phyloP scores from a whole-genome alignment of 768 basidiomycete species.

The Lentinus brumalis region DNA sequence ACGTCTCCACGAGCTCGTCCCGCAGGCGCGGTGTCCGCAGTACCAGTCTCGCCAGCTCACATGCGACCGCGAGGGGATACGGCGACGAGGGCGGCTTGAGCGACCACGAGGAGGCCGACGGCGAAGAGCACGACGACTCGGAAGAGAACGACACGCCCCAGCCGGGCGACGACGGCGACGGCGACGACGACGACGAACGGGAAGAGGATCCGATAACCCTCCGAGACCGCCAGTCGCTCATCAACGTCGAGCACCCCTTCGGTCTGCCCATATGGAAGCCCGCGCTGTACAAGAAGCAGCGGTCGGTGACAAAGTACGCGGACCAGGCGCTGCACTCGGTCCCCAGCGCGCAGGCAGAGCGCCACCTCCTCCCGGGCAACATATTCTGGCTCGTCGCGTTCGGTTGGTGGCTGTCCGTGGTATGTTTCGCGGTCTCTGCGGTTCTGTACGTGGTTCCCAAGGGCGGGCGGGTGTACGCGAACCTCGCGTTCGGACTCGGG shows the following conservation, averaged over 20 bases:
- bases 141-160: constrained; percentile 30
- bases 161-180: constrained; percentile 30
- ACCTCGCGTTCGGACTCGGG: constrained; percentile 87
- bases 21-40: constrained; percentile 53
- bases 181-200: constrained; percentile 37
- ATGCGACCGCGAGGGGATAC: constrained; percentile 45
- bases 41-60: constrained; percentile 62
- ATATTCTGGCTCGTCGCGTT: constrained; percentile 89
- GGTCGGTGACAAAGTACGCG: constrained; percentile 94
- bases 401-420: constrained; percentile 89
- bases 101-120: constrained; percentile 54
- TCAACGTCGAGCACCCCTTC: constrained; percentile 99
- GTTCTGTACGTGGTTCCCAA: constrained; percentile 73
- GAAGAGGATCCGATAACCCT: constrained; percentile 91
- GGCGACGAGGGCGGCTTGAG: constrained; percentile 51
- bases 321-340: constrained; percentile 92
- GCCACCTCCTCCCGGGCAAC: constrained; percentile 92
- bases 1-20: constrained; percentile 53
- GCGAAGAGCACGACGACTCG: constrained; percentile 35
- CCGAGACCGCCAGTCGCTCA: constrained; percentile 94
- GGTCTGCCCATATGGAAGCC: constrained; percentile 99
- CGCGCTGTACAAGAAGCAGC: constrained; percentile 95
- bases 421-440: constrained; percentile 67
- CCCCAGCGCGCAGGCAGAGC: constrained; percentile 91
- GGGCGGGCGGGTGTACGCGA: constrained; percentile 83